A percentile compares a stretch with the other conserved stretches of the same genome.
Evolutionary conservation across 225 moss, liverwort and hornwort species (phyloP).

Genomic region (Pseudoscleropodium purum): DNA sequence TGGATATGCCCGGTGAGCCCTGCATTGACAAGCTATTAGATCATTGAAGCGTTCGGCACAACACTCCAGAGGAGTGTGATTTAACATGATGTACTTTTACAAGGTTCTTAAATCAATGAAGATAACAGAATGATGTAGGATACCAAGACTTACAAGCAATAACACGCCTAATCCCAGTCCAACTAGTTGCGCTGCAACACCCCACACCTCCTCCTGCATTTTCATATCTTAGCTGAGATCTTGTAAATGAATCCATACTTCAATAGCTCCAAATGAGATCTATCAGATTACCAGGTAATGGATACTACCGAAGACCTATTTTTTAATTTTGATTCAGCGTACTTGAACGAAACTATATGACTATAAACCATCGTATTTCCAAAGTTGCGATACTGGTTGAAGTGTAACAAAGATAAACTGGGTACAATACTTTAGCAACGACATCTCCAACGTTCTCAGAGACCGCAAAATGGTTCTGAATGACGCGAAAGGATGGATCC

Average conservation of each 20-base stretch:
- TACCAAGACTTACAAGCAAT: slow-evolving; percentile 49
- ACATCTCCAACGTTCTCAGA: slow-evolving; percentile 83
- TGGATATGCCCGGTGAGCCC: slow-evolving; percentile 58
- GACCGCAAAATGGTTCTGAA: slow-evolving; percentile 88
- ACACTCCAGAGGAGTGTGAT: not conserved
- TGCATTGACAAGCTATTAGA: slow-evolving; percentile 15
- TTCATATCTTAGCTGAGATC: not conserved
- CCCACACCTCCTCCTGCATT: slow-evolving; percentile 88
- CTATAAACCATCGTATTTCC: not conserved
- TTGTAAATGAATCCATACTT: not conserved
- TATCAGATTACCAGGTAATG: not conserved
- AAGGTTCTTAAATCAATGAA: not conserved
- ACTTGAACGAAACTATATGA: not conserved
- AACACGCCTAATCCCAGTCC: slow-evolving; percentile 68
- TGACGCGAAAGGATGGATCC: slow-evolving; percentile 87
- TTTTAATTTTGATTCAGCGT: not conserved
- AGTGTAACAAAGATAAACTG: not conserved
- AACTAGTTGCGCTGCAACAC: slow-evolving; percentile 80
- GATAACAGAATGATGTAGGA: not conserved
- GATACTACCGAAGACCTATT: not conserved
- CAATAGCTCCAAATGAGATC: not conserved
- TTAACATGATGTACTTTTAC: not conserved
- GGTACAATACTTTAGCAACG: slow-evolving; percentile 59
- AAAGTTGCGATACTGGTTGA: not conserved
- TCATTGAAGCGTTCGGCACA: not conserved